A percentile compares a stretch with the other conserved stretches of the same genome.
Conservation (phyloP, 1,284 basidiomycete genomes). For the Termitomyces sp. region DNA sequence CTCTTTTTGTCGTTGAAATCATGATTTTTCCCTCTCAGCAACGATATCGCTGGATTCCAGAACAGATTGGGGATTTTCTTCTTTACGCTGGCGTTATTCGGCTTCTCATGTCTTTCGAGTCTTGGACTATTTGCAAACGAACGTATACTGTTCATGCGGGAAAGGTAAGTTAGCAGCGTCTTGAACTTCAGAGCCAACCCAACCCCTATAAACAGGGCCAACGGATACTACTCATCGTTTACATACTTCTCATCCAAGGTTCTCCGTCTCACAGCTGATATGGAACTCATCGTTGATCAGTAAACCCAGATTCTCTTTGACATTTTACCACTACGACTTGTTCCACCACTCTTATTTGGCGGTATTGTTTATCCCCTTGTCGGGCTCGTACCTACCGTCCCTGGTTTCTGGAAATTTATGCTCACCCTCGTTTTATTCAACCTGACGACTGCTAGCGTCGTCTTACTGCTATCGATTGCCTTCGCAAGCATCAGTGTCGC, state of each 20-base stretch:
- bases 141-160: slow-evolving; percentile 92
- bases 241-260: slow-evolving; percentile 95
- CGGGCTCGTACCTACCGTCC: slow-evolving; percentile 86
- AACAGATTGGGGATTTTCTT: slow-evolving; percentile 90
- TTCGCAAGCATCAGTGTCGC: slow-evolving; percentile 85
- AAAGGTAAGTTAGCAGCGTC: slow-evolving; percentile 54
- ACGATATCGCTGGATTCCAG: slow-evolving; percentile 94
- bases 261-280: slow-evolving; percentile 3
- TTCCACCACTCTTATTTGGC: slow-evolving; percentile 92
- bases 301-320: slow-evolving; percentile 81
- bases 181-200: background rate
- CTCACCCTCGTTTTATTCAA: slow-evolving; percentile 94
- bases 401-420: slow-evolving; percentile 96
- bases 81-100: slow-evolving; percentile 92
- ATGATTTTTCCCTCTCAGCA: slow-evolving; percentile 37
- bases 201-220: slow-evolving; percentile 53
- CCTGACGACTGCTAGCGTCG: slow-evolving; percentile 86
- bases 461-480: slow-evolving; percentile 86
- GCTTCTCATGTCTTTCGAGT: slow-evolving; percentile 93
- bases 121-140: slow-evolving; percentile 92
- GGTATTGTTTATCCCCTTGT: slow-evolving; percentile 92
- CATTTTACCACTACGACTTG: slow-evolving; percentile 87
- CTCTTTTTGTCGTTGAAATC: slow-evolving; percentile 1
- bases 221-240: slow-evolving; percentile 94
- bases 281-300: background rate